A percentile compares a stretch with the other conserved stretches of the same genome.
These are phyloP conservation scores for Euphrasia arctica DNA, from an alignment of 305 asterid species.

Conservation along the genomic window DNA sequence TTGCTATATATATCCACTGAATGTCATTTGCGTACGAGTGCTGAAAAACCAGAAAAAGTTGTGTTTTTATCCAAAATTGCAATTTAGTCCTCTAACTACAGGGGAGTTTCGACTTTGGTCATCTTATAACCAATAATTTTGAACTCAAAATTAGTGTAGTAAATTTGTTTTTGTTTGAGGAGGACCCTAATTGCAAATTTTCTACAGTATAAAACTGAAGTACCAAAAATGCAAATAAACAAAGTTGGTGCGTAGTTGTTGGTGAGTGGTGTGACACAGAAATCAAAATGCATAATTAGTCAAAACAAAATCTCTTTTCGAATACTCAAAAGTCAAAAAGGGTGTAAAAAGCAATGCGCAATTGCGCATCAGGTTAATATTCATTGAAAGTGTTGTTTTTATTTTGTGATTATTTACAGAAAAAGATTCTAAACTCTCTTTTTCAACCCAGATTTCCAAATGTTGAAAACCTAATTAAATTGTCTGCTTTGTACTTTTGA, in stretches of 20 bases:
- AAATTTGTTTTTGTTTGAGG: not conserved
- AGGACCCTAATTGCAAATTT: not conserved
- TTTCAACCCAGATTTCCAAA: no score
- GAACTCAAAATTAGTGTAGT: no score
- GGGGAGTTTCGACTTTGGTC: slow-evolving; percentile 31
- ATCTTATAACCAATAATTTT: no score
- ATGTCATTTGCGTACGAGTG: slow-evolving; percentile 8
- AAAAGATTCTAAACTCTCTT: no score
- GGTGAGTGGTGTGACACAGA: slow-evolving; percentile 23
- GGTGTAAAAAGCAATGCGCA: slow-evolving; percentile 15
- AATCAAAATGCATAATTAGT: slow-evolving; percentile 25
- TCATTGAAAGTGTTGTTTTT: not conserved
- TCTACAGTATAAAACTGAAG: no score
- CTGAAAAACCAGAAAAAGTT: slow-evolving; percentile 10
- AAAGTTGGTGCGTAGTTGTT: slow-evolving; percentile 42
- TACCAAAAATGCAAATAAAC: not conserved
- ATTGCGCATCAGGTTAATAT: slow-evolving; percentile 1
- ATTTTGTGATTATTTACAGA: not conserved
- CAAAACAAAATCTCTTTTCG: not conserved
- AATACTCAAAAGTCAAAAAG: slow-evolving; percentile 18
- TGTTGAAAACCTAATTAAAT: no score
- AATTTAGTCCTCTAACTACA: slow-evolving; percentile 22
- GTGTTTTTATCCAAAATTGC: slow-evolving; percentile 5
- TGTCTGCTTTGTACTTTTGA: no score
- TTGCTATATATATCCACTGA: slow-evolving; percentile 7